Evolutionary conservation across 2,329 filamentous ascomycete species (phyloP).

Genomic region (Rachicladosporium sp.): DNA sequence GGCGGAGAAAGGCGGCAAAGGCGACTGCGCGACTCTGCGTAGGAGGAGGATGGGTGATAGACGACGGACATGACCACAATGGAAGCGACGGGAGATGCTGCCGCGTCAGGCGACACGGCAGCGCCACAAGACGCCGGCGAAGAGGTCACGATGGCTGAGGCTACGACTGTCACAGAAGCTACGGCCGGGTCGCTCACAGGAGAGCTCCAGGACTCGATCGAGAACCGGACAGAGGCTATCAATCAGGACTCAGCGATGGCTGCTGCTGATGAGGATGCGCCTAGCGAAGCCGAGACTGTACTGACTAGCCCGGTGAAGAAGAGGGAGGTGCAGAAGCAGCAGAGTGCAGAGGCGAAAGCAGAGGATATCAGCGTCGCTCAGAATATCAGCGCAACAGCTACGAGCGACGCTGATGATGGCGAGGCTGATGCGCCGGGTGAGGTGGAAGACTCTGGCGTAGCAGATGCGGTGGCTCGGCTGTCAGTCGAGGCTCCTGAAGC

Average conservation of each 20-base stretch:
- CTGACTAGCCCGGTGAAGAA: slow-evolving; percentile 33
- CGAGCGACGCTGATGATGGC: slow-evolving; percentile 18
- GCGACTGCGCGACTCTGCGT: no score
- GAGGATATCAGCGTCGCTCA: slow-evolving; percentile 14
- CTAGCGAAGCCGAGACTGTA: slow-evolving; percentile 40
- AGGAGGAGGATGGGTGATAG: no score
- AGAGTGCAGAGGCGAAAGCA: slow-evolving; percentile 1
- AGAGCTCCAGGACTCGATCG: no score
- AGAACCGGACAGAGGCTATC: no score
- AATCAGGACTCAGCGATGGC: neutral
- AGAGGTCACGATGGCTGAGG: no score
- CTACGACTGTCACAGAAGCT: no score
- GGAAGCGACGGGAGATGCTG: no score
- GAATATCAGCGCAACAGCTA: slow-evolving; percentile 17
- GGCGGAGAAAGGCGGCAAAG: no score
- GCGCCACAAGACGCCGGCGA: no score
- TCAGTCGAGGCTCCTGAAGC: neutral
- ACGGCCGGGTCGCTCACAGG: no score
- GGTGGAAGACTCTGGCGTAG: neutral
- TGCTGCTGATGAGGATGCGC: slow-evolving; percentile 23
- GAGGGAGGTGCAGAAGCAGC: slow-evolving; percentile 25
- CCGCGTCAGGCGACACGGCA: no score
- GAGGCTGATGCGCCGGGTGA: slow-evolving; percentile 17
- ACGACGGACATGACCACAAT: no score
- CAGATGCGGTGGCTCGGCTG: neutral